Evolutionary conservation across 1,284 basidiomycete genomes (phyloP).

Genomic region (Ceraceosorus guamensis): DNA sequence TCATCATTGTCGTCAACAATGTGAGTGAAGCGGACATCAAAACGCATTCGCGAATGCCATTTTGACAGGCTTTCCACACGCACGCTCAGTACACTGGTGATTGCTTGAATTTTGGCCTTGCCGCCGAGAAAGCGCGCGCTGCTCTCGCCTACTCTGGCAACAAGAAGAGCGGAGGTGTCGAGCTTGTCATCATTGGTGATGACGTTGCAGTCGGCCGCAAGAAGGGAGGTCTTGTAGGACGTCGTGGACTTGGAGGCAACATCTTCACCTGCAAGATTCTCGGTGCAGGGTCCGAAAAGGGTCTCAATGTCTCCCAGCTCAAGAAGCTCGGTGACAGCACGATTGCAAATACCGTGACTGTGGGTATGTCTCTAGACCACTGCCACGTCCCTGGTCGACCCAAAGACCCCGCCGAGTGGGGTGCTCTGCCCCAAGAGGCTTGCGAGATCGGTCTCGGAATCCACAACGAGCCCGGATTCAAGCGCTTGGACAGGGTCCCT

Average conservation of each 20-base stretch:
- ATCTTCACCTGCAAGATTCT: slow-evolving; percentile 48
- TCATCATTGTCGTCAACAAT: slow-evolving; percentile 51
- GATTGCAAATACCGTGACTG: slow-evolving; percentile 53
- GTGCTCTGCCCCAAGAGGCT: slow-evolving; percentile 45
- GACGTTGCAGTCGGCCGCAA: slow-evolving; percentile 53
- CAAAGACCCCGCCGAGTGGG: slow-evolving; percentile 38
- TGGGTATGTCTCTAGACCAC: slow-evolving; percentile 57
- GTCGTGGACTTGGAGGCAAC: slow-evolving; percentile 52
- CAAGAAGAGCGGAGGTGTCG: slow-evolving; percentile 50
- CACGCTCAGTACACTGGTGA: slow-evolving; percentile 48
- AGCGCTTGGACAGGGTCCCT: slow-evolving; percentile 44
- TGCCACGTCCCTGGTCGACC: slow-evolving; percentile 57
- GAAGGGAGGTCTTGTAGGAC: slow-evolving; percentile 52
- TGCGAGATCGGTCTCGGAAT: slow-evolving; percentile 58
- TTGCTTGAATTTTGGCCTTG: slow-evolving; percentile 53
- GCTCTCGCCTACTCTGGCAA: slow-evolving; percentile 33
- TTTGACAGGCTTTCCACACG: neutral
- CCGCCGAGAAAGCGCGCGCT: slow-evolving; percentile 45
- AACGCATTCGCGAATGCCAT: neutral
- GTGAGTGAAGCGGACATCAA: slow-evolving; percentile 1
- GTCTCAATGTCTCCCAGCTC: slow-evolving; percentile 32
- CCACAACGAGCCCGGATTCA: slow-evolving; percentile 59
- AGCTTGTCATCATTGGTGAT: slow-evolving; percentile 52
- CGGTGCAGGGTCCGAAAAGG: slow-evolving; percentile 42
- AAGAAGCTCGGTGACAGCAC: slow-evolving; percentile 57